phyloP scores from a whole-genome alignment of 164 flowering plant genomes.

The Dillenia turbinata region DNA sequence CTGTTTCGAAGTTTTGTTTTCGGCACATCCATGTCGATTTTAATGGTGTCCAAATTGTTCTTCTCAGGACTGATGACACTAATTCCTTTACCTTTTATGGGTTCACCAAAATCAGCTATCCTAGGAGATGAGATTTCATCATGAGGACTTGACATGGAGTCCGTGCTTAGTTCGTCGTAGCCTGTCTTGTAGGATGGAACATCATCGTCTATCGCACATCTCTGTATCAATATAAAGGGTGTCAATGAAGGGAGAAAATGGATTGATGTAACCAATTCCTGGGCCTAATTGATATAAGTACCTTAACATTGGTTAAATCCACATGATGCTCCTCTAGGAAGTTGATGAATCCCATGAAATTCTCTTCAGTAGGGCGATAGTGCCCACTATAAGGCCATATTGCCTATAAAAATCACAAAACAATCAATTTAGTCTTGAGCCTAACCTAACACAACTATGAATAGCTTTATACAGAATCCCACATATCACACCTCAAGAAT shows the following conservation, averaged over 20 bases:
- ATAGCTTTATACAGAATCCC: too few species aligned
- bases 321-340: slow-evolving; percentile 42
- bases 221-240: slow-evolving; percentile 16
- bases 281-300: slow-evolving; percentile 3
- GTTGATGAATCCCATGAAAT: slow-evolving; percentile 35
- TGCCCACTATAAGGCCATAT: slow-evolving; percentile 63
- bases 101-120: too few species aligned
- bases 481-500: slow-evolving; percentile 43
- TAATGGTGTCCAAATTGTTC: too few species aligned
- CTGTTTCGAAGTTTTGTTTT: slow-evolving; percentile 2
- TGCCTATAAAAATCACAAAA: slow-evolving; percentile 21
- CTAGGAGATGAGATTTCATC: too few species aligned
- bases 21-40: too few species aligned
- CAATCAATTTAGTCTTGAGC: neutral
- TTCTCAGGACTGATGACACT: too few species aligned
- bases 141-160: too few species aligned
- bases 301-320: slow-evolving; percentile 46
- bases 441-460: too few species aligned
- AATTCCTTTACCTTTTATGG: too few species aligned
- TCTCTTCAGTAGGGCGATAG: slow-evolving; percentile 51
- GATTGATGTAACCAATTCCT: neutral
- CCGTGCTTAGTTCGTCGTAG: too few species aligned
- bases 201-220: slow-evolving; percentile 35
- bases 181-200: slow-evolving; percentile 2
- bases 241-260: neutral